Conservation (phyloP, 306 rosid genomes). For the Quercus engelmannii region DNA sequence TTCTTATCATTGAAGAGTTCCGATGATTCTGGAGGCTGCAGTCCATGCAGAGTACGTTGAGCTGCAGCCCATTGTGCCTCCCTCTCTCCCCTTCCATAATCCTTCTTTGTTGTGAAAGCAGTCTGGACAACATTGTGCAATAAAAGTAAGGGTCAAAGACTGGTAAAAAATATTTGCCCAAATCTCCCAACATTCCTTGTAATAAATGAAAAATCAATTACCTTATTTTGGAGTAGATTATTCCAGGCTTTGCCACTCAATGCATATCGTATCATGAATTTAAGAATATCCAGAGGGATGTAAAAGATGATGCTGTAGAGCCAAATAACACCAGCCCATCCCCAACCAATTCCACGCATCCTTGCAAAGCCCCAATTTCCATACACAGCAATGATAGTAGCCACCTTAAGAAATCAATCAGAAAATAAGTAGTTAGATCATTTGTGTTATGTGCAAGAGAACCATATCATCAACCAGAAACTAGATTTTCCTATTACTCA, state of each 20-base stretch:
- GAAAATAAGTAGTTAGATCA: not conserved
- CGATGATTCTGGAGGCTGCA: conserved; percentile 59
- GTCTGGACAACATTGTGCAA: conserved; percentile 22
- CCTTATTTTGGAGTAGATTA: conserved; percentile 60
- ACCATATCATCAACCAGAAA: not conserved
- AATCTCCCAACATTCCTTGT: no score
- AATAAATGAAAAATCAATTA: conserved; percentile 1
- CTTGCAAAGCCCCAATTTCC: conserved; percentile 75
- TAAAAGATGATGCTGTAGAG: conserved; percentile 67
- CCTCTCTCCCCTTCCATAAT: conserved; percentile 79
- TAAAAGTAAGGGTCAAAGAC: not conserved
- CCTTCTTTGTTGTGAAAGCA: conserved; percentile 81
- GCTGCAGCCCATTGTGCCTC: conserved; percentile 95
- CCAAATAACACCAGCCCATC: conserved; percentile 95
- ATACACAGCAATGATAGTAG: conserved; percentile 77
- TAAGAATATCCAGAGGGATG: conserved; percentile 67
- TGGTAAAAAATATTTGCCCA: not conserved
- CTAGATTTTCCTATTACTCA: conserved; percentile 22
- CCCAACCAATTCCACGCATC: conserved; percentile 79
- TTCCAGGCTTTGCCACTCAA: conserved; percentile 90
- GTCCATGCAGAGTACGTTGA: conserved; percentile 81
- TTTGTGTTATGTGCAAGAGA: not conserved
- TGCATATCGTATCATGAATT: conserved; percentile 62
- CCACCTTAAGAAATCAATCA: conserved; percentile 33
- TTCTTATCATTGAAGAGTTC: conserved; percentile 42